Evolutionary conservation across 495 filamentous ascomycete genomes (phyloP).

Genomic region (Aspergillus cavernicola): DNA sequence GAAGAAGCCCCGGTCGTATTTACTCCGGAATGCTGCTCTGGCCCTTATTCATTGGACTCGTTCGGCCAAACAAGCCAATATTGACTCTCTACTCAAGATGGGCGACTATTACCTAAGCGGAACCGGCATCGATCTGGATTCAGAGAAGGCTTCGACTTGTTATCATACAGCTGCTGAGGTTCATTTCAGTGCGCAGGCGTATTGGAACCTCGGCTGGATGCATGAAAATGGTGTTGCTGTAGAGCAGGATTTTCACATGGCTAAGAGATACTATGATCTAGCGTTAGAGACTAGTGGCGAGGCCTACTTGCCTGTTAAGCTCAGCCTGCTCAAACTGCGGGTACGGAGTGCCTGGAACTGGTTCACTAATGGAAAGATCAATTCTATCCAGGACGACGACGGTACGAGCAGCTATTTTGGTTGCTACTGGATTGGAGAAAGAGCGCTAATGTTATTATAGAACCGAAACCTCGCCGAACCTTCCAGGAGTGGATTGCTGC

Average conservation of each 20-base stretch:
- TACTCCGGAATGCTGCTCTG: conserved; percentile 68
- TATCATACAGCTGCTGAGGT: conserved; percentile 89
- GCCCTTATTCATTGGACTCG: conserved; percentile 96
- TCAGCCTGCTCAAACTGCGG: conserved; percentile 83
- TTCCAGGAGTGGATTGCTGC: conserved; percentile 78
- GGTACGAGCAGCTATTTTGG: conserved; percentile 48
- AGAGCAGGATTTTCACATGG: conserved; percentile 93
- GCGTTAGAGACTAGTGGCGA: conserved; percentile 87
- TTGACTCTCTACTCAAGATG: conserved; percentile 95
- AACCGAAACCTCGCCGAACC: conserved; percentile 65
- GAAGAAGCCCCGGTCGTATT: conserved; percentile 35
- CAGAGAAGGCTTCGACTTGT: conserved; percentile 87
- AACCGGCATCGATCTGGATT: conserved; percentile 63
- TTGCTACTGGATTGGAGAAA: not conserved
- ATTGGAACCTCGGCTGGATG: conserved; percentile 99
- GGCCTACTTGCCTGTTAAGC: conserved; percentile 88
- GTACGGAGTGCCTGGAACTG: conserved; percentile 89
- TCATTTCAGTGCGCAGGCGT: conserved; percentile 86
- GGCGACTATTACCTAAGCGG: conserved; percentile 92
- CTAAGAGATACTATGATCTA: conserved; percentile 92
- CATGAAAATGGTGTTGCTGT: conserved; percentile 95
- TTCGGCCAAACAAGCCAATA: conserved; percentile 87
- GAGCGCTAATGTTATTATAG: conserved; percentile 28
- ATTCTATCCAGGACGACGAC: conserved; percentile 84
- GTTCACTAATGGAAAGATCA: conserved; percentile 81